A percentile compares a stretch with the other conserved stretches of the same genome.
These are phyloP conservation scores for Ophiocordyceps camponoti-floridani DNA, from an alignment of 2,329 filamentous ascomycete species.

Conservation along the genomic window DNA sequence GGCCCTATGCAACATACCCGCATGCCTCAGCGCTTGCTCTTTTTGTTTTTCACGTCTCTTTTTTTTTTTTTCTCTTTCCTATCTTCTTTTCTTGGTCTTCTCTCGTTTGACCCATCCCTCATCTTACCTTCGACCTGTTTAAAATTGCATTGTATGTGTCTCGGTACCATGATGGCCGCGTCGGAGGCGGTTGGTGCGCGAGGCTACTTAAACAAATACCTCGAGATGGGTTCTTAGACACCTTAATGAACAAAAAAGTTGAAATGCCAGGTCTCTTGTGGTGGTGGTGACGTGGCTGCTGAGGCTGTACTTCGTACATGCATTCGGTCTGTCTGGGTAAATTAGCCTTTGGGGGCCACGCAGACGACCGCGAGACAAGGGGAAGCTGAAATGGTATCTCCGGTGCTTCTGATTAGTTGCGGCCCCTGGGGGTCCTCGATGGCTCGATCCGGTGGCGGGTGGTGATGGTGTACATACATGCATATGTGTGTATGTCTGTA, in stretches of 20 bases:
- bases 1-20: slow-evolving; percentile 19
- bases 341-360: too few relatives aligned
- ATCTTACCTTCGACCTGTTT: slow-evolving; percentile 7
- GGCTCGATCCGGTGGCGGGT: too few relatives aligned
- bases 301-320: too few relatives aligned
- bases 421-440: too few relatives aligned
- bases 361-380: too few relatives aligned
- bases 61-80: background rate
- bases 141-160: slow-evolving; percentile 21
- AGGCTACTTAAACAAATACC: slow-evolving; percentile 17
- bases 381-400: too few relatives aligned
- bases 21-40: slow-evolving; percentile 9
- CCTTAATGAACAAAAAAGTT: slow-evolving; percentile 18
- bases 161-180: slow-evolving; percentile 6
- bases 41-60: background rate
- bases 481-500: too few relatives aligned
- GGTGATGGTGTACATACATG: too few relatives aligned
- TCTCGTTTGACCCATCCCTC: background rate
- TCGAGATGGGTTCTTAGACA: slow-evolving; percentile 19
- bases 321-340: too few relatives aligned
- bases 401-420: too few relatives aligned
- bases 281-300: background rate
- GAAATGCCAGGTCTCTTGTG: background rate
- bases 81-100: background rate
- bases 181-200: slow-evolving; percentile 9